Evolutionary conservation across 768 basidiomycete species (phyloP), one percentile per base, ranked within the genome.

Genomic region (Pleurotus tuber-regium): DNA sequence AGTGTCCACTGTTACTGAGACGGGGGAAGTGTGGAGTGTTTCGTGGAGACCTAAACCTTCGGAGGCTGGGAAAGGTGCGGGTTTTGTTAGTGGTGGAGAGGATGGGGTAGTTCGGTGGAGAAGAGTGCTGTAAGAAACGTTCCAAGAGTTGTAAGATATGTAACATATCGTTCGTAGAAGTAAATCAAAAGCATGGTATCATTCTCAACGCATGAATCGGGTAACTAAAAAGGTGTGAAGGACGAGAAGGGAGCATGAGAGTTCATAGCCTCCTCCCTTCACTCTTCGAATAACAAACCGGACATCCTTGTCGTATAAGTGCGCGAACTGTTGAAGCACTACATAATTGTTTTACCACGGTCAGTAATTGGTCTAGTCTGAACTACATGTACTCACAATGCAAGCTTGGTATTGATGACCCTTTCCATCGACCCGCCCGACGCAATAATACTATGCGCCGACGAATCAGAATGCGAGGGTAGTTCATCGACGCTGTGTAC

Each of bases 21-120:
- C 80, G 1, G 86, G 86, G 18, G 89, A 92, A 59, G 87, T 93
- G 1, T 93, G 91, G 91, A 75, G 81, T 11, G 87, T 92, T 1
- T 82, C 86, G 4, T 92, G 91, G 90, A 73, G 83, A 30, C 88
- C 87, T 4, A 79, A 75, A 59, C 74, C 79, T 14, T 68, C 86
- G 2, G 71, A 77, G 1, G 61, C 69, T 7, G 81, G 80, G 1
- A 74, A 74, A 1, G 77, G 82, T 2, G 83, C 84, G 18, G 82
- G 82, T 2, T 92, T 88, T 61, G 80, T 89, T 19, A 86, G 73
- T 51, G 88, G 86, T 14, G 87, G 87, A 2, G 84, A 89, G 56
- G 88, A 90, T 51, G 90, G 89, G 0, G 58, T 74, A 1, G 83
- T 89, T 3, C 73, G 78, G 51, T 91, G 88, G 87, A 91, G 85